These are phyloP conservation scores for Dichotomopilus funicola DNA, from an alignment of 2,329 filamentous ascomycete species.

Conservation along the genomic window DNA sequence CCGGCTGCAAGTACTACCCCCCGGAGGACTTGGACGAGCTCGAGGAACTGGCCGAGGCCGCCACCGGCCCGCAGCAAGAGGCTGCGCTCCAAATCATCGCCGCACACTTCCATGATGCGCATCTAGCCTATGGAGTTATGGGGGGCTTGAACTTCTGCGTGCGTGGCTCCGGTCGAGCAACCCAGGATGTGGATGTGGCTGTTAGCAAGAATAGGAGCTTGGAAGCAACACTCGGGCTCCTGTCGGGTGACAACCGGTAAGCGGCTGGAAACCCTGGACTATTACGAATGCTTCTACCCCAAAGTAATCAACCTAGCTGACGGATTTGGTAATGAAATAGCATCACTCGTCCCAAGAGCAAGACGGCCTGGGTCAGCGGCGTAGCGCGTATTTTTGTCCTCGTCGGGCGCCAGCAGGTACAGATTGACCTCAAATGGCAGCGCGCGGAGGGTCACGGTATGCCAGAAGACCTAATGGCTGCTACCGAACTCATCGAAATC, in stretches of 20 bases:
- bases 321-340: neutral
- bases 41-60: no score
- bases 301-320: neutral
- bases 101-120: neutral
- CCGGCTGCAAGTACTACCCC: no score
- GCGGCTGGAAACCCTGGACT: neutral
- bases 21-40: no score
- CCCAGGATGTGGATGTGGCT: neutral
- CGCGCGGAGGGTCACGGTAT: neutral
- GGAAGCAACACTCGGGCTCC: neutral
- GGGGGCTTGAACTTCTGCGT: conserved; percentile 4
- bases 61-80: neutral
- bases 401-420: neutral
- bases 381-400: conserved; percentile 1
- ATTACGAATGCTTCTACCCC: neutral
- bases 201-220: neutral
- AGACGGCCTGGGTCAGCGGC: neutral
- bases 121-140: neutral
- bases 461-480: neutral
- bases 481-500: neutral
- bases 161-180: conserved; percentile 1
- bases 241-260: neutral
- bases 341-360: neutral
- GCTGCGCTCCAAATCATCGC: neutral
- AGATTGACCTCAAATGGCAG: conserved; percentile 3